Evolutionary conservation across 2,329 filamentous ascomycete species (phyloP).

Genomic region (Sarocladiaceae sp.): DNA sequence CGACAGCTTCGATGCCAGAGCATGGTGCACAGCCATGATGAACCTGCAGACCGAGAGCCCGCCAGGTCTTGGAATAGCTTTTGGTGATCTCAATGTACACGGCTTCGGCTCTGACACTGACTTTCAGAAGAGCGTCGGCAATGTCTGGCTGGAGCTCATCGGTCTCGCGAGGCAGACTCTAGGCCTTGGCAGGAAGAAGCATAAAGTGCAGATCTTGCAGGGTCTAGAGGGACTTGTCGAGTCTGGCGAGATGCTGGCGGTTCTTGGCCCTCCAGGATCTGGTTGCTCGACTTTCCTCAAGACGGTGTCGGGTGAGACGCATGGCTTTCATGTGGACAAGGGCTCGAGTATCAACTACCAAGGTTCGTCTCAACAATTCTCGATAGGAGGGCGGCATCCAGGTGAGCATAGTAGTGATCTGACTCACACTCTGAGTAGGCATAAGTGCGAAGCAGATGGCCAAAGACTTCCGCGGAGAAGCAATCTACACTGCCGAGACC

Average conservation of each 20-base stretch:
- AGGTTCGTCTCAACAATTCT: conserved; percentile 51
- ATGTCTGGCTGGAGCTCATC: conserved; percentile 48
- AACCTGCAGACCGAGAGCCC: conserved; percentile 29
- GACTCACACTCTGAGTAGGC: conserved; percentile 26
- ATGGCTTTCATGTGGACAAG: conserved; percentile 68
- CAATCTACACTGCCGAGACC: conserved; percentile 79
- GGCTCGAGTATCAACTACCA: conserved; percentile 76
- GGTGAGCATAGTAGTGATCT: conserved; percentile 11
- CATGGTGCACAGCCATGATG: conserved; percentile 56
- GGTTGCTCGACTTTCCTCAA: conserved; percentile 81
- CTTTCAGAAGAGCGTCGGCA: conserved; percentile 62
- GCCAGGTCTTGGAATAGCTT: conserved; percentile 51
- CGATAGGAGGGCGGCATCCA: conserved; percentile 48
- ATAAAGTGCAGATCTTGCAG: conserved; percentile 61
- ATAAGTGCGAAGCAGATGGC: conserved; percentile 62
- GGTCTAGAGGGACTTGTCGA: conserved; percentile 62
- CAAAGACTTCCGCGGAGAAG: conserved; percentile 59
- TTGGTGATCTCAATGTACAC: conserved; percentile 61
- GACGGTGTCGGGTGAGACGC: conserved; percentile 74
- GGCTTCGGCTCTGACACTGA: conserved; percentile 62
- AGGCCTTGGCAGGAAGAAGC: conserved; percentile 40
- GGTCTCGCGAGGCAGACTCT: conserved; percentile 41
- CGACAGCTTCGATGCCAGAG: conserved; percentile 44
- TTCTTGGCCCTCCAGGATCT: conserved; percentile 62
- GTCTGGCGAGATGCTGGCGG: conserved; percentile 69